Percentiles rank a stretch among this genome's conserved stretches.
Conservation (phyloP, 1,139 yeast species). For the Pichia sp. region DNA sequence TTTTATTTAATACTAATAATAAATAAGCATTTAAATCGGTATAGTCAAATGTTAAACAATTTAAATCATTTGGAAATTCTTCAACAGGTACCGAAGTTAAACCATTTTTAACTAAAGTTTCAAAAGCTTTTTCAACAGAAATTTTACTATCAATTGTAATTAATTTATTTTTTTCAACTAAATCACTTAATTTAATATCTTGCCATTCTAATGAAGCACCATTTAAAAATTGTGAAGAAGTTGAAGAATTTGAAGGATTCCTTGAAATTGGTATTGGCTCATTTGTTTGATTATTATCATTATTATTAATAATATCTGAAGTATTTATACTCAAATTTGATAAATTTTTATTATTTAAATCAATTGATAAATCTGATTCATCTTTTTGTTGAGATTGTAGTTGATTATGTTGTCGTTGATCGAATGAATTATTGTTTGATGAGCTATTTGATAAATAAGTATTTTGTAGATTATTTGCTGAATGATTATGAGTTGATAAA, state of each 20-base stretch:
- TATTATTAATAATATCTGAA: background rate
- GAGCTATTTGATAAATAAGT: background rate
- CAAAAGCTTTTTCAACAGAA: constrained; percentile 84
- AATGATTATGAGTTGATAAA: constrained; percentile 3
- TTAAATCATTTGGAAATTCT: constrained; percentile 44
- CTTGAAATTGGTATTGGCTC: constrained; percentile 21
- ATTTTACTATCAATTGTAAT: constrained; percentile 56
- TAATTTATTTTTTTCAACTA: constrained; percentile 74
- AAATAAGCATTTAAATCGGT: constrained; percentile 80
- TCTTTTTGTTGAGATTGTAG: no score
- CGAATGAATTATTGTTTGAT: no score
- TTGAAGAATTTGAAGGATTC: constrained; percentile 29
- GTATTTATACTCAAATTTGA: background rate
- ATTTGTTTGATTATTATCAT: background rate
- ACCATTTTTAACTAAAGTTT: constrained; percentile 60
- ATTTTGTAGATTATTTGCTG: background rate
- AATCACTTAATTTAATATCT: constrained; percentile 61
- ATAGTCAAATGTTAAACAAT: constrained; percentile 83
- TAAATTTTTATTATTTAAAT: constrained; percentile 1
- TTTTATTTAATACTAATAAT: constrained; percentile 30
- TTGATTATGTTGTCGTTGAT: background rate
- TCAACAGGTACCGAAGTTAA: constrained; percentile 84
- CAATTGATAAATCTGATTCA: background rate
- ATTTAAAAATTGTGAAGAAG: constrained; percentile 19
- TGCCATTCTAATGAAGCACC: constrained; percentile 55